Evolutionary conservation across 2,329 filamentous ascomycete genomes (phyloP).

Genomic region (Mycocentrospora acerina): DNA sequence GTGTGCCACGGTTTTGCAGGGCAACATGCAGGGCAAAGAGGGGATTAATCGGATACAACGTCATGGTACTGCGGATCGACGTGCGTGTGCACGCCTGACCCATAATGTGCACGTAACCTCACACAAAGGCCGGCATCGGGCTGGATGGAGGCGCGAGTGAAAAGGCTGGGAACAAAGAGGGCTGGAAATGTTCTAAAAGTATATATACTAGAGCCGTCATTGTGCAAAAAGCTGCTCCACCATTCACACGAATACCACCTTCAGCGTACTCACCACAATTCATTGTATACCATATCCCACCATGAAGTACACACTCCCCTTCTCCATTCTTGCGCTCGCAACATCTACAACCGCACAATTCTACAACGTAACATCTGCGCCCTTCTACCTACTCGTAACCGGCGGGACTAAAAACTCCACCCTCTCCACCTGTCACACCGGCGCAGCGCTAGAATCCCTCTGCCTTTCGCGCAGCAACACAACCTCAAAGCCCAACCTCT

Average conservation of each 20-base stretch:
- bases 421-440: slow-evolving; percentile 50
- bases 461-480: slow-evolving; percentile 37
- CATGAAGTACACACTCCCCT: slow-evolving; percentile 24
- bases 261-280: background rate
- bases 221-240: background rate
- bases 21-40: slow-evolving; percentile 7
- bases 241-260: background rate
- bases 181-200: too few species aligned
- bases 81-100: slow-evolving; percentile 6
- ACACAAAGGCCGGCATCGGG: background rate
- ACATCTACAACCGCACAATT: slow-evolving; percentile 31
- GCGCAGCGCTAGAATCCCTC: slow-evolving; percentile 52
- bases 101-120: slow-evolving; percentile 4
- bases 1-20: slow-evolving; percentile 5
- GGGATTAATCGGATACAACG: slow-evolving; percentile 4
- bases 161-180: too few species aligned
- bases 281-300: background rate
- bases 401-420: slow-evolving; percentile 43
- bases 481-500: slow-evolving; percentile 18
- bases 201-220: too few species aligned
- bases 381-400: slow-evolving; percentile 47
- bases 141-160: too few species aligned
- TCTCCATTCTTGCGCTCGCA: slow-evolving; percentile 23
- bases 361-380: slow-evolving; percentile 43
- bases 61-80: slow-evolving; percentile 10